A percentile compares a stretch with the other conserved stretches of the same genome.
Conservation (phyloP, 305 asterid genomes). For the Rubia tinctorum region DNA sequence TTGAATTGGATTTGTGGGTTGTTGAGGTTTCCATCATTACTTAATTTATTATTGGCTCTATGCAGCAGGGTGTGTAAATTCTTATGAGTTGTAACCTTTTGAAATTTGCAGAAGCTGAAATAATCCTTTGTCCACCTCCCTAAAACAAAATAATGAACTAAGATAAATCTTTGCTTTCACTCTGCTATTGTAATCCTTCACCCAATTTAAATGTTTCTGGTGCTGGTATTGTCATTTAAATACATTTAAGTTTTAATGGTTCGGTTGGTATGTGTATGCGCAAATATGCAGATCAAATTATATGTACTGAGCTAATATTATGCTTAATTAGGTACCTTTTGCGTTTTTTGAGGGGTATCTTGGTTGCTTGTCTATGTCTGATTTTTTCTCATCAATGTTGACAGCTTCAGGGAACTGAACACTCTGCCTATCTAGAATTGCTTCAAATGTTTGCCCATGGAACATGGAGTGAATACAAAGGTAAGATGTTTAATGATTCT, state of each 20-base stretch:
- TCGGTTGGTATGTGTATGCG: not conserved
- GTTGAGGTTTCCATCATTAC: not conserved
- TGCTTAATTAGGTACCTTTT: not conserved
- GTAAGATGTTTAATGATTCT: not conserved
- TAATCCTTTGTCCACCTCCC: too few relatives aligned
- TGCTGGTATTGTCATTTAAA: not conserved
- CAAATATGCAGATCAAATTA: too few relatives aligned
- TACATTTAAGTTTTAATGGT: not conserved
- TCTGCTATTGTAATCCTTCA: not conserved
- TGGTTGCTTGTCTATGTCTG: not conserved
- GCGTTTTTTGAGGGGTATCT: not conserved
- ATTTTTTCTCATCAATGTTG: not conserved
- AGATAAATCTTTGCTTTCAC: not conserved
- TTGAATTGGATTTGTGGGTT: not conserved
- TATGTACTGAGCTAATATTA: not conserved
- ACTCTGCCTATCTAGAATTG: slow-evolving; percentile 53
- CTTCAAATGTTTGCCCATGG: slow-evolving; percentile 88
- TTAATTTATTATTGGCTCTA: not conserved
- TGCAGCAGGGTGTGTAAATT: not conserved
- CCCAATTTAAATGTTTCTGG: not conserved
- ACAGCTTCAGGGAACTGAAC: slow-evolving; percentile 86
- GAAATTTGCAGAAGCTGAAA: not conserved
- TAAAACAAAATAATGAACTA: not conserved
- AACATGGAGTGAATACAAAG: slow-evolving; percentile 80
- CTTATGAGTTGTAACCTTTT: not conserved